phyloP scores from a whole-genome alignment of 805 yeast genomes.

The Sugiyamaella valdiviana region DNA sequence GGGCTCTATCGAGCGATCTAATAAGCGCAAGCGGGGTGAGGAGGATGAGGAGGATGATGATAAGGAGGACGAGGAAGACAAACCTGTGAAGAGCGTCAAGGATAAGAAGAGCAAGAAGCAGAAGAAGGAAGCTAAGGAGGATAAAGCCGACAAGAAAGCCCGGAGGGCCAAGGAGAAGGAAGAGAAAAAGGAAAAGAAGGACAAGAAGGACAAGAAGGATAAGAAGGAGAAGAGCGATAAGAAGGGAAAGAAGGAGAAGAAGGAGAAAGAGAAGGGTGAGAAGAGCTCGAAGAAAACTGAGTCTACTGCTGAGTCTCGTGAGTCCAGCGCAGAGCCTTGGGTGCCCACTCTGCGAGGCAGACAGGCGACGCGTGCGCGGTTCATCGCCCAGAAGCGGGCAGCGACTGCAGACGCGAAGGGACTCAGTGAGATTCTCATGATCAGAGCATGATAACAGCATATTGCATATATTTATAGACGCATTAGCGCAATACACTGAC shows the following conservation, averaged over 20 bases:
- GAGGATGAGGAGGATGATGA: constrained; percentile 24
- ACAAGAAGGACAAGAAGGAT: constrained; percentile 24
- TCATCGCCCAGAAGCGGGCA: constrained; percentile 85
- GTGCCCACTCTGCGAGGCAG: constrained; percentile 43
- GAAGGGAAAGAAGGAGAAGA: constrained; percentile 25
- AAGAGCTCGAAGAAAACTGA: constrained; percentile 28
- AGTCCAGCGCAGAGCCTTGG: constrained; percentile 28
- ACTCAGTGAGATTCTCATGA: constrained; percentile 88
- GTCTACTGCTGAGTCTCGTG: constrained; percentile 22
- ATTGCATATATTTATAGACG: background rate
- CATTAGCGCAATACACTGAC: no score
- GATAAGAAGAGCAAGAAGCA: constrained; percentile 27
- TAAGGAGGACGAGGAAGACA: constrained; percentile 21
- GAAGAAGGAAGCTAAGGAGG: constrained; percentile 23
- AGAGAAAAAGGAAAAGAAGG: constrained; percentile 25
- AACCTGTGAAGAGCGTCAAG: constrained; percentile 24
- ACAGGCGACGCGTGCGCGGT: constrained; percentile 71
- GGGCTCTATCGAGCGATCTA: constrained; percentile 68
- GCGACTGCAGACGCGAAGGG: constrained; percentile 87
- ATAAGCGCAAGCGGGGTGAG: constrained; percentile 30
- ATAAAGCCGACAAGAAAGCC: constrained; percentile 27
- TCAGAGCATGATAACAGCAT: constrained; percentile 28
- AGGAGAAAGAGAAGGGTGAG: constrained; percentile 27
- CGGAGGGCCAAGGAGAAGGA: constrained; percentile 27
- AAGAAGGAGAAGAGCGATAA: constrained; percentile 28